phyloP scores from a whole-genome alignment of 306 rosid genomes.

The Abrus precatorius region DNA sequence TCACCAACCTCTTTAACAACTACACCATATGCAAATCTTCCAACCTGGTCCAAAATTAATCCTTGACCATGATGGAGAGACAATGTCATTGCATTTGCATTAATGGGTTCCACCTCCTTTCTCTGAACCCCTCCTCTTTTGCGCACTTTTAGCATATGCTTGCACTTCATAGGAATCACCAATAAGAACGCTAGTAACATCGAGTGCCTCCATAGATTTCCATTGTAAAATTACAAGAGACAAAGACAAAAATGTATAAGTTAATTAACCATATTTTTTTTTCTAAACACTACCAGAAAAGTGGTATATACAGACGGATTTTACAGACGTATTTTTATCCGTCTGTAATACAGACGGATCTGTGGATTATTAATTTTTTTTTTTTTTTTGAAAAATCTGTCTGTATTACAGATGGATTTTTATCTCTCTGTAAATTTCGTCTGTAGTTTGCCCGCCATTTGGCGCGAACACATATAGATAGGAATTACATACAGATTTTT shows the following conservation, averaged over 20 bases:
- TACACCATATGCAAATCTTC: constrained; percentile 98
- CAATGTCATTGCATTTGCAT: constrained; percentile 95
- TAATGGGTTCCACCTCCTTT: constrained; percentile 92
- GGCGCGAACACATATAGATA: no score
- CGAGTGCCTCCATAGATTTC: constrained; percentile 84
- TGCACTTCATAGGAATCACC: constrained; percentile 98
- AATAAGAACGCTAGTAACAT: constrained; percentile 80
- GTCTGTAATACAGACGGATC: no score
- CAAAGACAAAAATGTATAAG: neutral
- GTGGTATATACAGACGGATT: no score
- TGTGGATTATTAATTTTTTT: no score
- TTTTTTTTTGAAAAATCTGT: no score
- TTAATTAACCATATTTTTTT: constrained; percentile 1
- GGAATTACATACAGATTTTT: no score
- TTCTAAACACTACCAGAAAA: no score
- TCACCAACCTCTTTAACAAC: constrained; percentile 98
- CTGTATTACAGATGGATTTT: no score
- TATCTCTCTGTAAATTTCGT: no score
- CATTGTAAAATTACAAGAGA: constrained; percentile 60
- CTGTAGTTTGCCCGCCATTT: no score
- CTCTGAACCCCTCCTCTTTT: constrained; percentile 78
- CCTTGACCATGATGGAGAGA: constrained; percentile 88
- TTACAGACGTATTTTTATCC: no score
- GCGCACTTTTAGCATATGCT: constrained; percentile 82
- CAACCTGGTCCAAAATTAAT: constrained; percentile 82